Conservation (phyloP, 495 filamentous ascomycete species). For the Annulohypoxylon nitens region DNA sequence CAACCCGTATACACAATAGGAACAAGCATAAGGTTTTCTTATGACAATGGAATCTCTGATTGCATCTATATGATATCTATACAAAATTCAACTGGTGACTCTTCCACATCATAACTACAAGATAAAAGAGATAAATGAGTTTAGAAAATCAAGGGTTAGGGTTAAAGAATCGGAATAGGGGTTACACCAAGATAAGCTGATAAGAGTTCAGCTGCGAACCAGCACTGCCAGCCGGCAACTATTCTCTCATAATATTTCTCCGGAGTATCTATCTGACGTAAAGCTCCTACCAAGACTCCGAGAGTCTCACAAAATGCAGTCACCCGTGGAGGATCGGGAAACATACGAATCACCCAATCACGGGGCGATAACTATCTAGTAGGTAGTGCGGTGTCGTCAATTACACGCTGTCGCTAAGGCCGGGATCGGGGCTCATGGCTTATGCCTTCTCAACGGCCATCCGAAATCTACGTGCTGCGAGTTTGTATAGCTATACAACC, state of each 20-base stretch:
- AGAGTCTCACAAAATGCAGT: constrained; percentile 5
- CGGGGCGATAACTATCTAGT: not conserved
- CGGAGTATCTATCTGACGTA: constrained; percentile 16
- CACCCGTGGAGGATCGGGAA: constrained; percentile 5
- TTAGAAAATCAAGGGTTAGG: not conserved
- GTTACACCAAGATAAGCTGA: constrained; percentile 6
- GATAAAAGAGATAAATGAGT: no score
- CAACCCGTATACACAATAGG: constrained; percentile 36
- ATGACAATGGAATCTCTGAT: not conserved
- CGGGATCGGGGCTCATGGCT: constrained; percentile 16
- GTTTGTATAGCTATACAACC: not conserved
- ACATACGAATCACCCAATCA: constrained; percentile 4
- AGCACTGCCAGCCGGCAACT: not conserved
- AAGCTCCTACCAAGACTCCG: not conserved
- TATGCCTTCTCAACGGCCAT: not conserved
- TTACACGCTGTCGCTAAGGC: not conserved
- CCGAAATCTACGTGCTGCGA: not conserved
- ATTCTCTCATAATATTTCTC: not conserved
- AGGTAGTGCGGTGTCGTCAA: not conserved
- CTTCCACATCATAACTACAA: no score
- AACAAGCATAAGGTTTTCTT: not conserved
- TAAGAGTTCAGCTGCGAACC: not conserved
- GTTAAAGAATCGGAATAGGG: constrained; percentile 6
- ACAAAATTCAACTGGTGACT: not conserved
- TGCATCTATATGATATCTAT: not conserved